These are phyloP conservation scores for Antitrichia curtipendula DNA, from an alignment of 225 moss, liverwort and hornwort species.

Conservation along the genomic window DNA sequence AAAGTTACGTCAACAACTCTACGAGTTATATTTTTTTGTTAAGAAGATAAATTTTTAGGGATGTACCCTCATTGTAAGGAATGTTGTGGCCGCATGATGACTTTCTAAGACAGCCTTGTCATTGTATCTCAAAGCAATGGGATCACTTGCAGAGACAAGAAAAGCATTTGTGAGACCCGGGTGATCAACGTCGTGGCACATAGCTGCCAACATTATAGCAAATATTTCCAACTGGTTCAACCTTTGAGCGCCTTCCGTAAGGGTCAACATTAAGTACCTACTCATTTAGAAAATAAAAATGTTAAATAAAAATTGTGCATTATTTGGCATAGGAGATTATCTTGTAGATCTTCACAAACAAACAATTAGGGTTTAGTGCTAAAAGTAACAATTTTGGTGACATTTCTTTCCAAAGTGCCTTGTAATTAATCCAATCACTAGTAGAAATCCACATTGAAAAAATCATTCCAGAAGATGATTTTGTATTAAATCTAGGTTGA, in stretches of 20 bases:
- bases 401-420: background rate
- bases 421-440: background rate
- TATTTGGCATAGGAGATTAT: background rate
- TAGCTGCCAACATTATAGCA: slow-evolving; percentile 60
- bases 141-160: slow-evolving; percentile 68
- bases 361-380: no score
- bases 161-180: slow-evolving; percentile 96
- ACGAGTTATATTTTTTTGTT: background rate
- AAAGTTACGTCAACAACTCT: background rate
- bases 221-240: slow-evolving; percentile 71
- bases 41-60: background rate
- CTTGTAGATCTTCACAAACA: background rate
- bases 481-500: rapidly evolving
- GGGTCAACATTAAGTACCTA: slow-evolving; percentile 74
- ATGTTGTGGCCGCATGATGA: slow-evolving; percentile 84
- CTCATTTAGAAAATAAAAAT: background rate
- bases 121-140: slow-evolving; percentile 80
- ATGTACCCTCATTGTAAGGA: slow-evolving; percentile 78
- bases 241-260: slow-evolving; percentile 55
- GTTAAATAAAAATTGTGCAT: background rate
- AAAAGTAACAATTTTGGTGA: background rate
- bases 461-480: rapidly evolving
- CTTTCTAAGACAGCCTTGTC: slow-evolving; percentile 86
- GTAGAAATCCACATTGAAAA: background rate
- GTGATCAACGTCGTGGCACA: slow-evolving; percentile 96